phyloP scores from a whole-genome alignment of 192 early-diverging fungal genomes.

The Kappamyces sp. region DNA sequence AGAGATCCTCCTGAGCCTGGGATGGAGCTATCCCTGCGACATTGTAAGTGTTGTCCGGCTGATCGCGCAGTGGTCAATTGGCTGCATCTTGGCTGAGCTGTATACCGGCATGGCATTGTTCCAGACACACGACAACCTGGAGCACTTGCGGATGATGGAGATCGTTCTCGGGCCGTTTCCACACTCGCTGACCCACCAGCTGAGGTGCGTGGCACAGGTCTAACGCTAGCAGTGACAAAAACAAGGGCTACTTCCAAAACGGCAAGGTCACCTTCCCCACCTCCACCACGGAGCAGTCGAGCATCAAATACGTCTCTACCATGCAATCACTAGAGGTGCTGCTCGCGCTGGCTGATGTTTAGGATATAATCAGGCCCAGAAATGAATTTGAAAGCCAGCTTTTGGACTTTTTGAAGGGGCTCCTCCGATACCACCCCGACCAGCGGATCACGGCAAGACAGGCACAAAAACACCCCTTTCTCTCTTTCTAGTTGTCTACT shows the following conservation, averaged over 20 bases:
- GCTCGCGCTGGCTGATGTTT: background rate
- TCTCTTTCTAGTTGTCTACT: conserved; percentile 45
- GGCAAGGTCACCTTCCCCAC: conserved; percentile 22
- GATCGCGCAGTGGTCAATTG: conserved; percentile 73
- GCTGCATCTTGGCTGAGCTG: conserved; percentile 94
- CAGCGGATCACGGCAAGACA: conserved; percentile 74
- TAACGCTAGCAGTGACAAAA: conserved; percentile 13
- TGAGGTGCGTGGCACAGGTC: conserved; percentile 26
- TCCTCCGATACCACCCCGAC: conserved; percentile 77
- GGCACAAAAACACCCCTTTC: conserved; percentile 82
- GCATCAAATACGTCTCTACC: conserved; percentile 18
- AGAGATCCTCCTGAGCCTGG: conserved; percentile 89
- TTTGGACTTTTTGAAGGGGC: conserved; percentile 61
- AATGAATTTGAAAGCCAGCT: conserved; percentile 38
- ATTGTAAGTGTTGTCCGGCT: conserved; percentile 37
- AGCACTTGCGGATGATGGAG: conserved; percentile 98
- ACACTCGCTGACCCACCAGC: conserved; percentile 48
- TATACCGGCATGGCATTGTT: conserved; percentile 93
- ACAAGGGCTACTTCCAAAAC: conserved; percentile 49
- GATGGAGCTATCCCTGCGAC: conserved; percentile 96
- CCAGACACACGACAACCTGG: conserved; percentile 95
- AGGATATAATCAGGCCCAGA: conserved; percentile 32
- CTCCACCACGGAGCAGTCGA: conserved; percentile 14
- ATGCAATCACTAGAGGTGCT: conserved; percentile 17
- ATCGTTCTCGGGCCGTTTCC: conserved; percentile 76